Base-by-base conservation (phyloP, 2,329 filamentous ascomycete genomes). In the Cryphonectria nitschkei region DNA sequence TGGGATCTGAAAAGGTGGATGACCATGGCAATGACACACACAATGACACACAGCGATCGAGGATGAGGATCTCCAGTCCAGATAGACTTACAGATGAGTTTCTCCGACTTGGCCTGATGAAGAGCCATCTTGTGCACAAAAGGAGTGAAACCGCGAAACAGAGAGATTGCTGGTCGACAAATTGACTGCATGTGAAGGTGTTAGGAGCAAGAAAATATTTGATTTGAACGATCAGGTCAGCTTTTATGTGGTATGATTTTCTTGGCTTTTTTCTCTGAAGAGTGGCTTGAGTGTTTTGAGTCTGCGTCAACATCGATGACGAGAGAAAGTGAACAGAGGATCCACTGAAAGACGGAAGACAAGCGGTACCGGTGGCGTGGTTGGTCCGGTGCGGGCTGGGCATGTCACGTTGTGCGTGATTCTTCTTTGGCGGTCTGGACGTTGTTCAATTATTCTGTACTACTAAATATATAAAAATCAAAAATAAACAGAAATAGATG, bases 31-130 rank as follows among this genome's bases (percentile, higher is more conserved):
- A 19, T 50, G 43, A 50, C 41, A 22, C 11, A 16, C 41, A 13
- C 8, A 8, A 19, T 50, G 43, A 50, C 41, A 22, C 11, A 16
- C 41, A 13, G 14, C 43, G 5, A 46, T 6, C 5, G 41, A 11
- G 8, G 3, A 61, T 5, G 3, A 14, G 41, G 22, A 41, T 62
- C 29, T 62, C 16, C 19, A 5, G 32, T 43, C 11, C 37, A 39
- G 37, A 39, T 54, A n/a, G 26, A 75, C 84, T 75, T 81, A 86
- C 84, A 86, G 61, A 86, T 86, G 70, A 86, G 82, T 76, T 86
- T 86, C 58, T 78, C 77, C 62, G 76, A 76, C 67, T 80, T 75
- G 56, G 76, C 80, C 63, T 81, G 79, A 72, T 85, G 79, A 34
- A 86, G 80, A 62, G 84, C 83, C 84, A 86, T 86, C 73, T 72